Base-by-base conservation (phyloP, 2,329 filamentous ascomycete species). In the Penicillium sclerotigenum region DNA sequence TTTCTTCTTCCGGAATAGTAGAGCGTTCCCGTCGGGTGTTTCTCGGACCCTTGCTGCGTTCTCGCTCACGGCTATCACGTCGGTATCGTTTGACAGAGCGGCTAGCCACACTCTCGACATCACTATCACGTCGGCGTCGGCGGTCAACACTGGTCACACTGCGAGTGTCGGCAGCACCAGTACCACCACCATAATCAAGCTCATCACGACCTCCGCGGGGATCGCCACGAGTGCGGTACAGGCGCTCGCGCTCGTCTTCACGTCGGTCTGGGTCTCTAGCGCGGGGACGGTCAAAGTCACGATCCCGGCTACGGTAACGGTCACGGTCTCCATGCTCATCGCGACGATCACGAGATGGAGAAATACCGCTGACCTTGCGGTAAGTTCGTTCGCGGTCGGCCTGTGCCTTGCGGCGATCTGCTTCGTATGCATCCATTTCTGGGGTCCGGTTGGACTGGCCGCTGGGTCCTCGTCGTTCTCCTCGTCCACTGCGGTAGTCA, bases 381-480 rank as follows among this genome's bases (percentile, higher is more conserved):
- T 96, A 95, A 66, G 95, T 92, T 63, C 92, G 88, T 77, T 97
- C 95, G 46, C 95, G 88, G 71, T 96, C 92, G 56, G 92, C 91
- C 70, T 94, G 92, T 41, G 93, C 93, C 73, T 93, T 94, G 68
- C 91, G 88, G 63, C 94, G 87, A 71, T 99, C 94, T 58, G 92
- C 94, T 75, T 97, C 94, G 74, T 99, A 99, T 20, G 90, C 85
- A 76, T 99, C 92, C 56, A 85, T 84, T 74, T 97, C 94, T n/a
- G 91, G 92, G 65, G 88, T 92, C 67, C 91, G 90, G 70, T 90
- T 95, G 65, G 85, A 84, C 65, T 90, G 81, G 63, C 78, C 78
- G 40, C 74, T 70, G 26, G 69, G 69, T 50, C 73, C 72, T 43
- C 71, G 68, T 56, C 74, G 67, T 41, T 75, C 74, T 49, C 73